phyloP scores from a whole-genome alignment of 495 filamentous ascomycete species.

The Zalerion maritima region DNA sequence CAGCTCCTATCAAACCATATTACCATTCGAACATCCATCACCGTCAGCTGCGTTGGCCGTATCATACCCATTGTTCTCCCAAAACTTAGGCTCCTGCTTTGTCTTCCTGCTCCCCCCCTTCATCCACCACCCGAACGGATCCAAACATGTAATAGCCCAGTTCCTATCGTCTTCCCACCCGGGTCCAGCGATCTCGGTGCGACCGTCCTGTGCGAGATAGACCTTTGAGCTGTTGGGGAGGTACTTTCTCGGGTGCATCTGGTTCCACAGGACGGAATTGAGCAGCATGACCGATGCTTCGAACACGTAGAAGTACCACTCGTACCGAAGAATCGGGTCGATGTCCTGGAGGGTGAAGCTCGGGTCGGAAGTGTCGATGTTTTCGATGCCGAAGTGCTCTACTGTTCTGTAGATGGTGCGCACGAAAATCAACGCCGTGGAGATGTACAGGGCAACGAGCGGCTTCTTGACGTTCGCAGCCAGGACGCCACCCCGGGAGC shows the following conservation, averaged over 20 bases:
- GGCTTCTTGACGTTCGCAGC: constrained; percentile 40
- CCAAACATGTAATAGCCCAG: constrained; percentile 41
- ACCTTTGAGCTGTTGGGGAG: constrained; percentile 48
- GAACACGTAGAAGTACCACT: constrained; percentile 64
- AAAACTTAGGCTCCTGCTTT: too few relatives aligned
- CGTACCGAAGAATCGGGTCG: constrained; percentile 44
- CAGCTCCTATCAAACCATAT: too few relatives aligned
- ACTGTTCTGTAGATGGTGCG: constrained; percentile 54
- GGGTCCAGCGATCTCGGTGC: constrained; percentile 47
- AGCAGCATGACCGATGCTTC: constrained; percentile 48
- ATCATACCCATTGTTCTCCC: too few relatives aligned
- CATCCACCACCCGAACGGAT: too few relatives aligned
- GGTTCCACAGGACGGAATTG: constrained; percentile 47
- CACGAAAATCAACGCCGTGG: constrained; percentile 41
- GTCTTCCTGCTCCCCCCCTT: too few relatives aligned
- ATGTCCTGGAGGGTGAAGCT: constrained; percentile 14
- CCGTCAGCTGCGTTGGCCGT: too few relatives aligned
- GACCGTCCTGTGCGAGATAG: constrained; percentile 49
- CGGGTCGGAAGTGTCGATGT: constrained; percentile 11
- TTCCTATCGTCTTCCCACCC: constrained; percentile 44
- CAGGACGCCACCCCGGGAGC: constrained; percentile 34
- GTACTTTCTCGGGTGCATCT: constrained; percentile 44
- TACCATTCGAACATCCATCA: too few relatives aligned
- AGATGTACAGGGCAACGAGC: constrained; percentile 46
- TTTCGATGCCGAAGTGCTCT: constrained; percentile 39